phyloP scores from a whole-genome alignment of 2,329 filamentous ascomycete genomes.

The Cytospora piceae region DNA sequence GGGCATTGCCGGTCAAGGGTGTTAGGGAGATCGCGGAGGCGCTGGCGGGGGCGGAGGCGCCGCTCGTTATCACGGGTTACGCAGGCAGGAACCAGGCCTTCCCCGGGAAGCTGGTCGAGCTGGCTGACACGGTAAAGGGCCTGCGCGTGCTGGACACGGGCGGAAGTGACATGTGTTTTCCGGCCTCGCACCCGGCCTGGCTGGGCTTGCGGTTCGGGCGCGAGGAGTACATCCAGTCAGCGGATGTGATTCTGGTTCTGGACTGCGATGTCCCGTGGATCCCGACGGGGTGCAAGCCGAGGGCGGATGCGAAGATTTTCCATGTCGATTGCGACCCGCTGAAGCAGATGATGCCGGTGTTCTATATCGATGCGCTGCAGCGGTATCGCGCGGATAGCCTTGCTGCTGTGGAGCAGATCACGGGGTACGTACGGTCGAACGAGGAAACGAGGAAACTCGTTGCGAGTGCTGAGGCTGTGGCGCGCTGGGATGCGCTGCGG shows the following conservation, averaged over 20 bases:
- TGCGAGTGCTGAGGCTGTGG: slow-evolving; percentile 40
- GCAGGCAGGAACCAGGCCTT: slow-evolving; percentile 68
- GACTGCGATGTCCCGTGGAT: slow-evolving; percentile 96
- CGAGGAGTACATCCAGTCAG: slow-evolving; percentile 72
- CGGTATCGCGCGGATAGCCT: slow-evolving; percentile 70
- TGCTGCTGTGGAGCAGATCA: slow-evolving; percentile 71
- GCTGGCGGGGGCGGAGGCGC: slow-evolving; percentile 65
- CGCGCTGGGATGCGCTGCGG: slow-evolving; percentile 59
- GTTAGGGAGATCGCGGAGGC: slow-evolving; percentile 64
- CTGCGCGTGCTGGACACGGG: slow-evolving; percentile 75
- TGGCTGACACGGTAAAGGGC: slow-evolving; percentile 70
- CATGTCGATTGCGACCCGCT: slow-evolving; percentile 69
- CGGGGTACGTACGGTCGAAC: slow-evolving; percentile 58
- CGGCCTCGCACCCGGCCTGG: slow-evolving; percentile 68
- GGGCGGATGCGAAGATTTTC: slow-evolving; percentile 57
- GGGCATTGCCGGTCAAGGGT: slow-evolving; percentile 58
- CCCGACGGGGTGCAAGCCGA: slow-evolving; percentile 69
- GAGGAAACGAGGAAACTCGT: slow-evolving; percentile 48
- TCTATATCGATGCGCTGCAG: slow-evolving; percentile 68
- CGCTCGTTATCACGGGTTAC: slow-evolving; percentile 73
- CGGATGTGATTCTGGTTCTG: slow-evolving; percentile 82
- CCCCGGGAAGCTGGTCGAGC: slow-evolving; percentile 63
- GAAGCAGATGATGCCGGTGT: slow-evolving; percentile 74
- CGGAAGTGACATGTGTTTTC: slow-evolving; percentile 82
- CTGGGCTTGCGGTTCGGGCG: slow-evolving; percentile 74